Base-by-base conservation (phyloP, 306 rosid species). In the Lagenaria siceraria region DNA sequence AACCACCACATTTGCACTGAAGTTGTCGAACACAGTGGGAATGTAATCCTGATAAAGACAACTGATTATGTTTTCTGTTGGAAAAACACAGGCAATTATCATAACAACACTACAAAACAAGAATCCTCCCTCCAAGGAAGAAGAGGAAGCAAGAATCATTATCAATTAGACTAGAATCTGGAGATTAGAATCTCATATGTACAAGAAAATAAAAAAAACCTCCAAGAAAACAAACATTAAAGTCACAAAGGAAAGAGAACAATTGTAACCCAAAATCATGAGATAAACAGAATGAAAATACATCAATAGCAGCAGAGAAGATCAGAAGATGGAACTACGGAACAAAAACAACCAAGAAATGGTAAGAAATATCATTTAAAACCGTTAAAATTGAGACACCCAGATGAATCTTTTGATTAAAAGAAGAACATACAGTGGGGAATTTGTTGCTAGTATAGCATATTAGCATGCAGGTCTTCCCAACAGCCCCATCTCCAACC, bases 401-500 rank as follows among this genome's bases (percentile, higher is more conserved):
- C 81, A 21, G 76, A 82, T 79, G 83, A 81, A 87, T 74, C 53
- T 81, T 49, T 68, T 59, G 70, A 59, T 40, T 54, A 56, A 82
- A 52, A 43, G 10, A 68, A 82, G 69, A 80, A 49, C 87, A 61
- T 84, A 92, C 98, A 48, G 96, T 92, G 66, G 98, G 98, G 59
- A 92, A 92, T 77, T 87, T 92, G 86, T 92, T 90, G 77, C 92
- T 92, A n/a, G 98, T 90, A 43, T 92, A 92, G 88, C 96, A 92
- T 43, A 92, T 92, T 15, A 92, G 98, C 98, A 92, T 92, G 86
- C 94, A 90, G 55, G 98, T 92, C 82, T 92, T 92, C 36, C 98
- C 98, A 10, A 92, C 96, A 75, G 96, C 96, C 33, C 98, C 98
- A 74, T 92, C 98, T 75, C 98, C 98, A 15, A 92, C 96, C 0